Base-by-base conservation (phyloP, 73 alveolate genomes). In the Stentor roeselii region DNA sequence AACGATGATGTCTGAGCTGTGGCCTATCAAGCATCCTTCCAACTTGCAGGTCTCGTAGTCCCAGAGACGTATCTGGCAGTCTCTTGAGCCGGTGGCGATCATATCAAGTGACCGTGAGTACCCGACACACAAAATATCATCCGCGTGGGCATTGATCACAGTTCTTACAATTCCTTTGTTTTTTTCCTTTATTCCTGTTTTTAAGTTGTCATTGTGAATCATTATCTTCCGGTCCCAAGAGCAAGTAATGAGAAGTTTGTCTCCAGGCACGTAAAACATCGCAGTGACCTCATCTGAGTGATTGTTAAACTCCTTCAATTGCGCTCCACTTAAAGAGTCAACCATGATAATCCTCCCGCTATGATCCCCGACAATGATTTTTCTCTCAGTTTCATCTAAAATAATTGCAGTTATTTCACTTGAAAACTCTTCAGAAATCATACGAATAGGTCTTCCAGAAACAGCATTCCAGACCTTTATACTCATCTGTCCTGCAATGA, bases 71-170 rank as follows among this genome's bases (percentile, higher is more conserved):
- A 90, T 80, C 59, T 80, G 86, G 75, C 89, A 90, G 78, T 90
- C 92, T 87, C 95, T 87, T 32, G 93, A 75, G 21, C 95, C 95
- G 31, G 93, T 87, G 42, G 93, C 93, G 35, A 90, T 90, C 74
- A 90, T 41, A 42, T 92, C 95, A 34, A 90, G 85, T 41, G 84
- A 78, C 42, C 84, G 91, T 3, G 90, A 42, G 74, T 90, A 90
- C 59, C 85, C 95, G 2, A 88, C 93, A 61, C 91, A 78, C 31
- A 87, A 84, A 42, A 91, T 91, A 77, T 91, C 93, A 59, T 91
- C 87, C 76, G 77, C 60, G 74, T 91, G 96, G 50, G 91, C 88
- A 75, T 60, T 88, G 50, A 58, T 78, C 36, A 87, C 87, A 14
- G 92, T 91, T 91, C 96, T 83, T 32, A 91, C 77, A 3, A 91